A percentile compares a stretch with the other conserved stretches of the same genome.
phyloP scores from a whole-genome alignment of 2,329 filamentous ascomycete genomes.

The Fusarium proliferatum region DNA sequence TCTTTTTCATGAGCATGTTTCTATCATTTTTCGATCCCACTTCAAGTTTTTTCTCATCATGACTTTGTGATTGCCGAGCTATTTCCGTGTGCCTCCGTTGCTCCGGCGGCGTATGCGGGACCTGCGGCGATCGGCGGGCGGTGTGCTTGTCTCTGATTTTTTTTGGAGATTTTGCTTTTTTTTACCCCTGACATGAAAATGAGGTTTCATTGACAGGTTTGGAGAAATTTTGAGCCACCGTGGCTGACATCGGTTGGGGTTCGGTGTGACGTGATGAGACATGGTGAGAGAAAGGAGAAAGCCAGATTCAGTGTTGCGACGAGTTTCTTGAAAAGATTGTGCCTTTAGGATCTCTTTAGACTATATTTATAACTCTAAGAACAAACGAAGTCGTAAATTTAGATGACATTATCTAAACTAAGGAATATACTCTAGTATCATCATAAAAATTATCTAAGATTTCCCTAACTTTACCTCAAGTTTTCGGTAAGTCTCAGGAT shows the following conservation, averaged over 20 bases:
- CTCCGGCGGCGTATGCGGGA: constrained; percentile 34
- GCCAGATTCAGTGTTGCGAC: no score
- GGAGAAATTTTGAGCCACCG: constrained; percentile 25
- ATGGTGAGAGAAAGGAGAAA: background rate
- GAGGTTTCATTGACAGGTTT: constrained; percentile 2
- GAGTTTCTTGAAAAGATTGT: background rate
- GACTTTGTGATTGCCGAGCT: constrained; percentile 35
- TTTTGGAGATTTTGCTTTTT: constrained; percentile 15
- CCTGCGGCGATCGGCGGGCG: constrained; percentile 30
- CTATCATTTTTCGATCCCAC: background rate
- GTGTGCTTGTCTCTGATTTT: background rate
- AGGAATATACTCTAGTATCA: background rate
- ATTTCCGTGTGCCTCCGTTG: constrained; percentile 37
- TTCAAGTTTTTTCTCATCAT: background rate
- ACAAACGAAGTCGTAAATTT: no score
- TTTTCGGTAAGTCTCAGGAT: constrained; percentile 57
- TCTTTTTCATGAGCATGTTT: background rate
- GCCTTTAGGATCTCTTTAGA: background rate
- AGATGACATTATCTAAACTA: no score
- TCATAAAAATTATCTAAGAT: background rate
- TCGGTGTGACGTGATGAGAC: background rate
- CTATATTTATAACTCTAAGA: no score
- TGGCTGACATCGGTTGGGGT: constrained; percentile 10
- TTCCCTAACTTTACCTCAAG: constrained; percentile 40
- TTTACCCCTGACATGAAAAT: constrained; percentile 13